Evolutionary conservation across 2,329 filamentous ascomycete species (phyloP).

Genomic region (Immersiporthe knoxdaviesiana): DNA sequence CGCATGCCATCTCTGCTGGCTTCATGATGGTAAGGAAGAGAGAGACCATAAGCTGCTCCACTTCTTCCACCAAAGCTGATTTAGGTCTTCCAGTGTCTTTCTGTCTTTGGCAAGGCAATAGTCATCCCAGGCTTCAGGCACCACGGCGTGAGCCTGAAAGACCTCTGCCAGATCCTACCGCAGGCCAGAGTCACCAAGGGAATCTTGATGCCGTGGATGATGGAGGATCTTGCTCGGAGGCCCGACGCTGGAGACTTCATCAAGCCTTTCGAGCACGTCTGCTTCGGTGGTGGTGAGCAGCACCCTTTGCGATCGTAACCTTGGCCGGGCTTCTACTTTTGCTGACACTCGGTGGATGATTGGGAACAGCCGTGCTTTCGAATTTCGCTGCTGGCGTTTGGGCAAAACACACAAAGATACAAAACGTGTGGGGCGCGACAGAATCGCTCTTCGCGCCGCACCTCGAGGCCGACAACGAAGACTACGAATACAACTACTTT

Average conservation of each 20-base stretch:
- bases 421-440: slow-evolving; percentile 31
- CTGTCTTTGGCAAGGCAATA: slow-evolving; percentile 31
- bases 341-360: slow-evolving; percentile 8
- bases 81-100: slow-evolving; percentile 8
- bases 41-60: too few species aligned
- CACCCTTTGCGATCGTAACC: background rate
- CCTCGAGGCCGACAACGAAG: slow-evolving; percentile 29
- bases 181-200: slow-evolving; percentile 26
- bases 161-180: slow-evolving; percentile 28
- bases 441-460: slow-evolving; percentile 28
- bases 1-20: slow-evolving; percentile 30
- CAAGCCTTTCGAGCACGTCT: slow-evolving; percentile 27
- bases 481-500: slow-evolving; percentile 32
- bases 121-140: slow-evolving; percentile 32
- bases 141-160: slow-evolving; percentile 24
- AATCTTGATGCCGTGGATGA: slow-evolving; percentile 32
- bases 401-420: slow-evolving; percentile 31
- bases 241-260: slow-evolving; percentile 31
- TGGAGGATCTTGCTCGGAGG: slow-evolving; percentile 32
- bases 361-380: slow-evolving; percentile 29
- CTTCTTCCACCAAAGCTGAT: background rate
- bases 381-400: slow-evolving; percentile 25
- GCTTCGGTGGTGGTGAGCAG: slow-evolving; percentile 33
- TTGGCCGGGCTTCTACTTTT: background rate
- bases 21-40: slow-evolving; percentile 27